Evolutionary conservation across 768 basidiomycete genomes (phyloP).

Genomic region (Termitomyces sp.): DNA sequence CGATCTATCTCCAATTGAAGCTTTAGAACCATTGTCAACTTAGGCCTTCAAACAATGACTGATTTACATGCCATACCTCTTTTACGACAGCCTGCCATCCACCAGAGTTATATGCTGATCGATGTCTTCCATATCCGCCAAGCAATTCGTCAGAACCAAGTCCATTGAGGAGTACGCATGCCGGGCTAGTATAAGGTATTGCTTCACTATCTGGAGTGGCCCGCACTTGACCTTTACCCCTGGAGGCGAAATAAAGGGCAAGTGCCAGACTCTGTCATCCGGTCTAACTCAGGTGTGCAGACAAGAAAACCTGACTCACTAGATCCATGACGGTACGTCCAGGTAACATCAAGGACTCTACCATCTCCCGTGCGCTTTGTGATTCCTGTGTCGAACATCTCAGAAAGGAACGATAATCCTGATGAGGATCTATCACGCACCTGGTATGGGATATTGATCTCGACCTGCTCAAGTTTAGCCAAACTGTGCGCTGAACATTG

Average conservation of each 20-base stretch:
- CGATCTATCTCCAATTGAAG: constrained; percentile 87
- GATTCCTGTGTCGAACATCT: constrained; percentile 51
- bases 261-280: constrained; percentile 77
- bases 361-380: constrained; percentile 43
- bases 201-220: constrained; percentile 28
- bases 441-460: constrained; percentile 80
- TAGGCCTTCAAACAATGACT: background rate
- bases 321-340: constrained; percentile 87
- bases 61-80: constrained; percentile 49
- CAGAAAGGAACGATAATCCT: background rate
- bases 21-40: constrained; percentile 33
- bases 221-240: constrained; percentile 64
- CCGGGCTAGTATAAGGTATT: constrained; percentile 61
- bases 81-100: constrained; percentile 78
- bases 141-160: constrained; percentile 94
- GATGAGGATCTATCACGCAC: constrained; percentile 28
- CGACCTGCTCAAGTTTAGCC: constrained; percentile 48
- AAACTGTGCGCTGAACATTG: background rate
- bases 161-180: constrained; percentile 84
- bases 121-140: constrained; percentile 91
- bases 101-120: constrained; percentile 60
- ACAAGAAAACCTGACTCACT: constrained; percentile 36
- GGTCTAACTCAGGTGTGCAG: background rate
- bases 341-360: constrained; percentile 78
- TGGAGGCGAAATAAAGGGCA: constrained; percentile 91